Conservation (phyloP, 192 early-diverging fungal genomes). For the Obelidium mucronatum region DNA sequence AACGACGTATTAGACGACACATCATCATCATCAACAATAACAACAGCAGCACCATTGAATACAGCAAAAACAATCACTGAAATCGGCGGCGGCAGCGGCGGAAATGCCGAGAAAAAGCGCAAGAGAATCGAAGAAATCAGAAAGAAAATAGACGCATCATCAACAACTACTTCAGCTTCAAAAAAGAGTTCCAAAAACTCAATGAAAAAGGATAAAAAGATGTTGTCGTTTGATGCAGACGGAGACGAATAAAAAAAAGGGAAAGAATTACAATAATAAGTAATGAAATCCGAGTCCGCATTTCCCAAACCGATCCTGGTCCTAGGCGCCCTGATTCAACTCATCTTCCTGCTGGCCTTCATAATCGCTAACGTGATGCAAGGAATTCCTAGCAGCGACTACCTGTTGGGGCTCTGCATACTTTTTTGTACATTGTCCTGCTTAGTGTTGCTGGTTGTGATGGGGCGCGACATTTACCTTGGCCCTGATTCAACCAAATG, state of each 20-base stretch:
- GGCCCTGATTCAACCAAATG: too few relatives aligned
- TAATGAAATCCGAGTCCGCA: too few relatives aligned
- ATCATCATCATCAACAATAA: neutral
- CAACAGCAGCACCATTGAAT: neutral
- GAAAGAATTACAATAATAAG: too few relatives aligned
- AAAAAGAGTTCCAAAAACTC: neutral
- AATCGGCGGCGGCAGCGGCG: neutral
- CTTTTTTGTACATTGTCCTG: too few relatives aligned
- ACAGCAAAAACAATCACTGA: neutral
- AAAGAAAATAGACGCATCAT: neutral
- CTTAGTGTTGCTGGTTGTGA: too few relatives aligned
- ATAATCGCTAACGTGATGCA: too few relatives aligned
- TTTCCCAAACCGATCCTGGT: too few relatives aligned
- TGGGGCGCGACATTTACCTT: too few relatives aligned
- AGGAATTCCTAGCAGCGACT: too few relatives aligned
- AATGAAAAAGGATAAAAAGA: neutral
- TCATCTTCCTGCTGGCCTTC: too few relatives aligned
- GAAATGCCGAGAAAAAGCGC: neutral
- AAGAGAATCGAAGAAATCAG: slow-evolving; percentile 8
- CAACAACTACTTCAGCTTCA: neutral
- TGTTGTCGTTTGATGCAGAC: slow-evolving; percentile 19
- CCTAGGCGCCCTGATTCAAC: too few relatives aligned
- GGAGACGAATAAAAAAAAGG: neutral
- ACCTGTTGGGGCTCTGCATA: too few relatives aligned
- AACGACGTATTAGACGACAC: neutral